Evolutionary conservation across 106 monocot genomes (phyloP), one percentile per base, ranked within the genome.

Genomic region (Iris macrosiphon): DNA sequence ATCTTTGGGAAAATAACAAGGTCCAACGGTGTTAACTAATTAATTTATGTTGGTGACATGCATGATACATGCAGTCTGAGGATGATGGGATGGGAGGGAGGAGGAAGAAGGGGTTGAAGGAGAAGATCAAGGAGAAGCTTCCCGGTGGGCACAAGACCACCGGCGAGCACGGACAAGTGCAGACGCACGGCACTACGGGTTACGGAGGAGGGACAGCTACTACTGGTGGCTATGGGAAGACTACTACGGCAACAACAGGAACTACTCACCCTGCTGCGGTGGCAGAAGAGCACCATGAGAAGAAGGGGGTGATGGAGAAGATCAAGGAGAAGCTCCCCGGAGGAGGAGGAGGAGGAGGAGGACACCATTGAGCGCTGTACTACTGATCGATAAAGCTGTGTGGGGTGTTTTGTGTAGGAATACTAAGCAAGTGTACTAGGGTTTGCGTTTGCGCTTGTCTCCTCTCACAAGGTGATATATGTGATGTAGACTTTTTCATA

Each of bases 281-380:
- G n/a, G n/a, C n/a, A n/a, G n/a, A n/a, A n/a, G n/a, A 39, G 14
- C 41, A n/a, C 17, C 6, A 41, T 7, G 46, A 38, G 64, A 64
- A 64, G 40, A 64, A 64, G 41, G 64, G 64, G 28, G 20, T 64
- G 20, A 41, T 64, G 52, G 64, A 52, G 26, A 64, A 52, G 64
- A 52, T 64, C 25, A 64, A 64, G 64, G 64, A 64, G 64, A 64
- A 64, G 38, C 52, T 64, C 1, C 52, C 64, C 16, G 64, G 64
- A n/a, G n/a, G n/a, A n/a, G n/a, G n/a, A n/a, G n/a, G n/a, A n/a
- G n/a, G n/a, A n/a, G n/a, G n/a, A n/a, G n/a, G n/a, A n/a, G n/a
- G n/a, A n/a, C n/a, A n/a, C n/a, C n/a, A n/a, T n/a, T n/a, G n/a
- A n/a, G n/a, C n/a, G n/a, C n/a, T n/a, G n/a, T n/a, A n/a, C n/a